A percentile compares a stretch with the other conserved stretches of the same genome.
phyloP scores from a whole-genome alignment of 225 moss, liverwort and hornwort species.

The Ulota crispa region DNA sequence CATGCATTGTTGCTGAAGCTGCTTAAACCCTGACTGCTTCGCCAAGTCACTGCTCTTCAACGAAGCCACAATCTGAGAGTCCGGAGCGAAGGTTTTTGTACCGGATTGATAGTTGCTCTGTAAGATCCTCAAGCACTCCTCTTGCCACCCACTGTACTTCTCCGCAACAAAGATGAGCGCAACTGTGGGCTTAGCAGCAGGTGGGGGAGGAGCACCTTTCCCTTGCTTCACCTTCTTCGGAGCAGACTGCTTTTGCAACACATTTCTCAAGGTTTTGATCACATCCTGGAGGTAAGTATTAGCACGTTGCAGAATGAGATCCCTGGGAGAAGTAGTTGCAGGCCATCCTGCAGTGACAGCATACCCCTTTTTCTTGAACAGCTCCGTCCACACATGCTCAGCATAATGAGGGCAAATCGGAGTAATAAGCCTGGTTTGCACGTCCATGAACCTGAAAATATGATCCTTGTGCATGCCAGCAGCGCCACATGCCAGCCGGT shows the following conservation, averaged over 20 bases:
- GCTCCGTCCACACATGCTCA: conserved; percentile 76
- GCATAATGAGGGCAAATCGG: conserved; percentile 98
- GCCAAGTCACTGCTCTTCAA: conserved; percentile 51
- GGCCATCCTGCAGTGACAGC: conserved; percentile 92
- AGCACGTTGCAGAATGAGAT: conserved; percentile 71
- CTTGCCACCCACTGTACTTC: conserved; percentile 87
- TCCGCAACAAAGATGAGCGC: conserved; percentile 79
- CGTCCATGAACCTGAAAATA: conserved; percentile 77
- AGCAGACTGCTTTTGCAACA: conserved; percentile 76
- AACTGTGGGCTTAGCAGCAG: conserved; percentile 43
- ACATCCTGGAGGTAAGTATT: conserved; percentile 81
- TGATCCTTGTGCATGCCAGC: conserved; percentile 67
- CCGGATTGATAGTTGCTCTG: conserved; percentile 35
- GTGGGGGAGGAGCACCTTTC: conserved; percentile 45
- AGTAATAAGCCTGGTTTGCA: conserved; percentile 81
- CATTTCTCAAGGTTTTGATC: conserved; percentile 74
- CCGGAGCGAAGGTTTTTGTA: conserved; percentile 38
- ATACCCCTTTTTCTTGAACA: conserved; percentile 65
- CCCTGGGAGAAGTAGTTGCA: conserved; percentile 38
- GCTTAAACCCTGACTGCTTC: conserved; percentile 60
- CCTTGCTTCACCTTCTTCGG: conserved; percentile 71
- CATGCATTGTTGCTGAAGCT: conserved; percentile 85
- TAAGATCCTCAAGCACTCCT: conserved; percentile 55
- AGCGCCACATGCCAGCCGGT: conserved; percentile 54
- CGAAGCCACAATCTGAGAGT: conserved; percentile 49